Base-by-base conservation (phyloP, 2,329 filamentous ascomycete species). In the Arthrocladium fulminans region DNA sequence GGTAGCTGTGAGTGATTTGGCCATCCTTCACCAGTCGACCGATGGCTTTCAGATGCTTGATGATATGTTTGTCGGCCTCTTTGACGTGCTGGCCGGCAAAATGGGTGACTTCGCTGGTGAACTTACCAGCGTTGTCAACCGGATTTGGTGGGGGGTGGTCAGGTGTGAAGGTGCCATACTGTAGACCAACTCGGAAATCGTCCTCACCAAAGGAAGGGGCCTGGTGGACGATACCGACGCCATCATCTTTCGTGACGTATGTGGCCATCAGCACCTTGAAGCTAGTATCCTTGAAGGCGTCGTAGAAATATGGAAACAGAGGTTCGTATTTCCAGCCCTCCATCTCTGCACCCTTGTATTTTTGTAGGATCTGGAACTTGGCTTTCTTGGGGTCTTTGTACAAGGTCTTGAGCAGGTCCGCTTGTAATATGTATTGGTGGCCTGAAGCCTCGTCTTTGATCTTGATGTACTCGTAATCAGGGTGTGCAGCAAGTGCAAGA, bases 371-470 rank as follows among this genome's bases (percentile, higher is more conserved):
- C 69, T 84, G 86, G 69, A 80, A 92, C 63, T 92, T 89, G 39
- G 86, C 86, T 70, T 94, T 94, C 71, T 92, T 94, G n/a, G 84
- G 83, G 55, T 92, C 86, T 65, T 94, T 94, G 72, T 92, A 94
- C 1, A 94, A 71, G 9, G 83, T 88, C 50, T 75, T 75, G 22
- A 94, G 71, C 19, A 89, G 75, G 47, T 84, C 80, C 65, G 94
- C 86, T 7, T 92, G 73, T 42, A 92, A 73, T 52, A 94, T 81
- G 63, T 86, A 94, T 57, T 86, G 77, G 62, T 86, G 86, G 17
- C 83, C 83, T 0, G 83, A 81, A 52, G 78, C 79, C 61, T 88
- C 81, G 57, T 94, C 88, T 45, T 79, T 71, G 44, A 94, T 83
- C 68, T 92, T 86, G 61, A 88, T 66, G 60, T 89, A 90, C 58